Evolutionary conservation across 2,329 filamentous ascomycete genomes (phyloP).

Genomic region (Talaromyces albobiverticillius): DNA sequence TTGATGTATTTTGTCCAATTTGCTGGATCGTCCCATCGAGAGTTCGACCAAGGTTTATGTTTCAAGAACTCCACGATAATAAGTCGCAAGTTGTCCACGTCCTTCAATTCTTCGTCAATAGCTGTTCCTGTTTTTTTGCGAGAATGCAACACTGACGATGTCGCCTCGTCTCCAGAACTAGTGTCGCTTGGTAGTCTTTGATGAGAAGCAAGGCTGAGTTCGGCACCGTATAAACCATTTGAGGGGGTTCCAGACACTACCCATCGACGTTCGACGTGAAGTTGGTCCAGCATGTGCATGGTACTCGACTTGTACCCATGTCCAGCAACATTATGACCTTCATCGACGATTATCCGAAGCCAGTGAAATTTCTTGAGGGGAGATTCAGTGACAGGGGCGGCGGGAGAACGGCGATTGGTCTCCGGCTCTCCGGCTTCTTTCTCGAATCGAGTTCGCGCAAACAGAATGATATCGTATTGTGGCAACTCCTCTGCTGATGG

Average conservation of each 20-base stretch:
- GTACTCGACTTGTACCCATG: conserved; percentile 59
- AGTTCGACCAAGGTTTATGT: conserved; percentile 74
- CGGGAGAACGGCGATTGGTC: conserved; percentile 48
- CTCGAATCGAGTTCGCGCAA: conserved; percentile 72
- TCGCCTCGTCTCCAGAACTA: conserved; percentile 28
- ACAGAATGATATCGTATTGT: conserved; percentile 72
- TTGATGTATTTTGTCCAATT: conserved; percentile 75
- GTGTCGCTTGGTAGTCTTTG: conserved; percentile 36
- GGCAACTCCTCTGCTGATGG: conserved; percentile 60
- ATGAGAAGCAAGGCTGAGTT: conserved; percentile 54
- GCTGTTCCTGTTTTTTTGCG: conserved; percentile 40
- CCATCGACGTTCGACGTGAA: conserved; percentile 71
- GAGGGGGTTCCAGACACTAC: conserved; percentile 89
- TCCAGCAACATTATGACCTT: conserved; percentile 81
- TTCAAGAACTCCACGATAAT: conserved; percentile 70
- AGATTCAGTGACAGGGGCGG: conserved; percentile 50
- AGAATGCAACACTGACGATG: conserved; percentile 29
- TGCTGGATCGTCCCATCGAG: conserved; percentile 54
- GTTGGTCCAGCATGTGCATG: conserved; percentile 52
- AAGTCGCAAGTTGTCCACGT: conserved; percentile 64
- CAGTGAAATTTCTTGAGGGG: conserved; percentile 72
- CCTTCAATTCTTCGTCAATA: conserved; percentile 56
- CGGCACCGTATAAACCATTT: conserved; percentile 73
- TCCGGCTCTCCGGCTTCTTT: conserved; percentile 56
- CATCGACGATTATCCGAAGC: conserved; percentile 86